Evolutionary conservation across 177 flowering plant species (phyloP).

Genomic region (Vitis hybrid): DNA sequence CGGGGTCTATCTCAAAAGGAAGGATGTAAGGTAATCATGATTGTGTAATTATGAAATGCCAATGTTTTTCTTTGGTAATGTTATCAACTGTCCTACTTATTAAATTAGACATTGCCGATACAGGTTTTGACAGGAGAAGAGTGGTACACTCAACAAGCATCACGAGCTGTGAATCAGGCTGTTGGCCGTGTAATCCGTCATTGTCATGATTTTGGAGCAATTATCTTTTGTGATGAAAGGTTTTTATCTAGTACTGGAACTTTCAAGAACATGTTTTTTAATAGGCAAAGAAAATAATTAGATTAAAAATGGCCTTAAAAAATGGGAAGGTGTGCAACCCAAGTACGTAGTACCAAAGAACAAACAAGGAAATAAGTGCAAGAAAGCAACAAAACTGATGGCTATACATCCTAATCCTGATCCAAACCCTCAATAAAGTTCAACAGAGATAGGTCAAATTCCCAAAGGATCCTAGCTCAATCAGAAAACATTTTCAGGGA

Average conservation of each 20-base stretch:
- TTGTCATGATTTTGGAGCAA: conserved; percentile 93
- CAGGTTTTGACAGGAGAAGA: conserved; percentile 79
- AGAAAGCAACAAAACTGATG: too few species aligned
- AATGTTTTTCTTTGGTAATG: not conserved
- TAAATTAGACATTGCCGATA: conserved; percentile 10
- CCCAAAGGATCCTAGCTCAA: too few species aligned
- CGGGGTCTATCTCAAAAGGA: conserved; percentile 36
- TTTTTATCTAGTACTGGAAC: conserved; percentile 12
- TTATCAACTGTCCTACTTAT: not conserved
- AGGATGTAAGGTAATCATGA: conserved; percentile 46
- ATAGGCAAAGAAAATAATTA: not conserved
- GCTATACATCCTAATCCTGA: too few species aligned
- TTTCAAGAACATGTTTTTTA: conserved; percentile 2
- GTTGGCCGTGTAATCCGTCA: conserved; percentile 99
- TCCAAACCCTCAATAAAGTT: too few species aligned
- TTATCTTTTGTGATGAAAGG: conserved; percentile 97
- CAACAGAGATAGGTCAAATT: too few species aligned
- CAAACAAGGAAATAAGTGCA: too few species aligned
- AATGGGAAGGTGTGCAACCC: not conserved
- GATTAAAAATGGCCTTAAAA: not conserved
- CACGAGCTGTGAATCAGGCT: conserved; percentile 96
- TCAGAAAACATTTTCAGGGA: too few species aligned
- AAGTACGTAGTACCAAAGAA: too few species aligned
- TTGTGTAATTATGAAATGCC: not conserved
- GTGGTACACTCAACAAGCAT: conserved; percentile 93